Conservation (phyloP, 2,329 filamentous ascomycete genomes). For the Pyrenochaeta sp. region DNA sequence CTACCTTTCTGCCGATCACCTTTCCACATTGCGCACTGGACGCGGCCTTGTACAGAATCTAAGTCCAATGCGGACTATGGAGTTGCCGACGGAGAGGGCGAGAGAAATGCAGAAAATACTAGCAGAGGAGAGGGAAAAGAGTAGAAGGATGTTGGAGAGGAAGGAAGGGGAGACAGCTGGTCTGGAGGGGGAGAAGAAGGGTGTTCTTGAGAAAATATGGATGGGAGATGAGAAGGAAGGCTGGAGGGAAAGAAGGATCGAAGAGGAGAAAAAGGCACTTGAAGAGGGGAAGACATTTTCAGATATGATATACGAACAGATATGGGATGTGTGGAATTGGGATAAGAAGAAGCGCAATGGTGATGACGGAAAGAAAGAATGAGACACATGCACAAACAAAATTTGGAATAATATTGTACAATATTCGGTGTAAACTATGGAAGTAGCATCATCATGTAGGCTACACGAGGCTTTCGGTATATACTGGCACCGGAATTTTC, state of each 20-base stretch:
- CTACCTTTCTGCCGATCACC: slow-evolving; percentile 60
- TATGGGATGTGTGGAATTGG: slow-evolving; percentile 59
- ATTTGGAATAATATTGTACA: not conserved
- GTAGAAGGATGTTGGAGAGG: slow-evolving; percentile 37
- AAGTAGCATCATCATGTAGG: not conserved
- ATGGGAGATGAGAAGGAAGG: slow-evolving; percentile 53
- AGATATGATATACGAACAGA: slow-evolving; percentile 56
- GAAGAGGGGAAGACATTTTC: slow-evolving; percentile 52
- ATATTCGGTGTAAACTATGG: not conserved
- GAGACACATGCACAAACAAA: not conserved
- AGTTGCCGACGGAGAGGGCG: slow-evolving; percentile 50
- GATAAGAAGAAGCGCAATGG: slow-evolving; percentile 48
- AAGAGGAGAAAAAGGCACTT: slow-evolving; percentile 54
- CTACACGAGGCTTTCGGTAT: not conserved
- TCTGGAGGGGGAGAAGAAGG: no score
- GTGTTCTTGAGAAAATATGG: slow-evolving; percentile 47
- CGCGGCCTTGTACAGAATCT: slow-evolving; percentile 48
- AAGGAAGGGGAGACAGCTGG: slow-evolving; percentile 33
- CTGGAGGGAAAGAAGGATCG: slow-evolving; percentile 56
- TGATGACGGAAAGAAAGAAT: slow-evolving; percentile 34
- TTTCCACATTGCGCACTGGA: slow-evolving; percentile 53
- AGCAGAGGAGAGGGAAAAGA: slow-evolving; percentile 50
- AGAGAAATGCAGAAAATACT: slow-evolving; percentile 43
- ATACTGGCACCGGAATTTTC: not conserved
- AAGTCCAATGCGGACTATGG: slow-evolving; percentile 16